A percentile compares a stretch with the other conserved stretches of the same genome.
Evolutionary conservation across 2,329 filamentous ascomycete genomes (phyloP).

Genomic region (Harringtonia lauricola): DNA sequence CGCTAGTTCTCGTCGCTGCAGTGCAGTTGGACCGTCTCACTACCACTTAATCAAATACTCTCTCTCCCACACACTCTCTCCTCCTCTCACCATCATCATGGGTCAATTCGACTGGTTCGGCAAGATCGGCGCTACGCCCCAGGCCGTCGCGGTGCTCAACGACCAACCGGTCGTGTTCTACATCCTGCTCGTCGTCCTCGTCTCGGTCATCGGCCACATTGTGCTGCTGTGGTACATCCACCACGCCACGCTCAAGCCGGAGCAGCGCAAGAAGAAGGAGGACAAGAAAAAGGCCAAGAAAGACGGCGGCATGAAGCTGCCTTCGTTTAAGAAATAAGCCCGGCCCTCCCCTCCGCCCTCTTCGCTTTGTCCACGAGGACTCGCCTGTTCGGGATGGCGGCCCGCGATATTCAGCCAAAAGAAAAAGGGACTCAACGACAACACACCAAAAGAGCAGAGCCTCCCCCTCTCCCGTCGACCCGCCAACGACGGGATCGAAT

Average conservation of each 20-base stretch:
- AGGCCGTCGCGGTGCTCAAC: slow-evolving; percentile 49
- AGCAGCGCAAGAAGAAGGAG: slow-evolving; percentile 42
- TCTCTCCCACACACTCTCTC: neutral
- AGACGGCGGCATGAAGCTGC: neutral
- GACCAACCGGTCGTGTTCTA: slow-evolving; percentile 50
- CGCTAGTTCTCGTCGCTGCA: neutral
- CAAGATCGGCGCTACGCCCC: slow-evolving; percentile 43
- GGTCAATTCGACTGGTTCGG: slow-evolving; percentile 46
- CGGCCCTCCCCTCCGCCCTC: too few species aligned
- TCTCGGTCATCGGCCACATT: slow-evolving; percentile 34
- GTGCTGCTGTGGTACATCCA: slow-evolving; percentile 47
- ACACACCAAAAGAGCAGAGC: too few species aligned
- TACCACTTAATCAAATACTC: neutral
- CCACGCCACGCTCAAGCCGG: slow-evolving; percentile 48
- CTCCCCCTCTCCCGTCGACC: too few species aligned
- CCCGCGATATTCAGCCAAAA: too few species aligned
- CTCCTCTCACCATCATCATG: slow-evolving; percentile 10
- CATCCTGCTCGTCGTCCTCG: slow-evolving; percentile 42
- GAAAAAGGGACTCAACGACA: too few species aligned
- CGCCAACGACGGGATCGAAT: too few species aligned
- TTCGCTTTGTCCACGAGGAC: too few species aligned
- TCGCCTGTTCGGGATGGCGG: too few species aligned
- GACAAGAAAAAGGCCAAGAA: slow-evolving; percentile 18
- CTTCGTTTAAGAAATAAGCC: neutral
- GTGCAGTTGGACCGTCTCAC: neutral